Percentiles rank a stretch among this genome's conserved stretches.
Evolutionary conservation across 2,329 filamentous ascomycete species (phyloP).

Genomic region (Passalora sequoiae): DNA sequence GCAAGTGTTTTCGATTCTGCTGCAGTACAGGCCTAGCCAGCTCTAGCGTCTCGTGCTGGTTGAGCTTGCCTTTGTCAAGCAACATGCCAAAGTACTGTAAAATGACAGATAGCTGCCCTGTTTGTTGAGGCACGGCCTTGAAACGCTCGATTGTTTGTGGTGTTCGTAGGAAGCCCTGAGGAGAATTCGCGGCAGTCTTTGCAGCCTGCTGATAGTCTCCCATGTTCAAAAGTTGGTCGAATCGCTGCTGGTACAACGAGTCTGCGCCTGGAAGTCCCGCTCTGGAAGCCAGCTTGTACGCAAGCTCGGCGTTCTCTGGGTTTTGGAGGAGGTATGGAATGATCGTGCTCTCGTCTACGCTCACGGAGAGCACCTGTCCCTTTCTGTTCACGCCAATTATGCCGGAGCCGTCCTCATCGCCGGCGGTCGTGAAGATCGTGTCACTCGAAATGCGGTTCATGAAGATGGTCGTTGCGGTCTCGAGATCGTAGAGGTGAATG

Average conservation of each 20-base stretch:
- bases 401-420: conserved; percentile 77
- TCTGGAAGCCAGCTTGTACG: conserved; percentile 92
- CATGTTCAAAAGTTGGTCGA: conserved; percentile 75
- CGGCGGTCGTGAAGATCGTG: conserved; percentile 92
- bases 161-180: conserved; percentile 89
- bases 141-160: conserved; percentile 93
- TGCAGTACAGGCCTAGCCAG: conserved; percentile 85
- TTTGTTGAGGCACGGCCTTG: conserved; percentile 75
- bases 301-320: conserved; percentile 85
- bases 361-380: conserved; percentile 91
- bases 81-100: conserved; percentile 97
- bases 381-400: conserved; percentile 95
- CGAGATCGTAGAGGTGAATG: conserved; percentile 96
- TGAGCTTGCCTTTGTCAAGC: conserved; percentile 88
- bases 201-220: conserved; percentile 84
- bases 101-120: conserved; percentile 85
- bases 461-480: conserved; percentile 92
- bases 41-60: conserved; percentile 90
- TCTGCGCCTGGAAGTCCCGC: conserved; percentile 92
- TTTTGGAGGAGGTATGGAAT: conserved; percentile 96
- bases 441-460: conserved; percentile 99
- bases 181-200: conserved; percentile 94
- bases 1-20: conserved; percentile 88
- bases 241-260: conserved; percentile 85
- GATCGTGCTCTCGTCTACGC: conserved; percentile 83